Base-by-base conservation (phyloP, 441 rosid genomes). In the Brassica balearica region DNA sequence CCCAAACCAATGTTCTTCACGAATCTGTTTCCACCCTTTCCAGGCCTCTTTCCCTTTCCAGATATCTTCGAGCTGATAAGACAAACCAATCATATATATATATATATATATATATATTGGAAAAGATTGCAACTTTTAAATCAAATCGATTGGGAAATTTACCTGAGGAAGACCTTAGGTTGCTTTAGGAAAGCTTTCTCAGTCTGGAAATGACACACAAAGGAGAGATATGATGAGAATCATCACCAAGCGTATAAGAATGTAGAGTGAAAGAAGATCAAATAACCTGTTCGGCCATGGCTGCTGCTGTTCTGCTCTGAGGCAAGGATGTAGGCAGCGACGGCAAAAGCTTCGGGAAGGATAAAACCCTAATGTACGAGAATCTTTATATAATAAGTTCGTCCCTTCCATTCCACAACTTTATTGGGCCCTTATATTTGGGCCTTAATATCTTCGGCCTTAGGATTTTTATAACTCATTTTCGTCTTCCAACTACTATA, bases 1-100 rank as follows among this genome's bases (percentile, higher is more conserved):
- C 91, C 89, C 80, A 87, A 81, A 1, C 95, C 92, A 51, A 90
- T 69, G 76, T 82, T 87, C 83, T 90, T 90, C 73, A 78, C 84
- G 77, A 86, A 88, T 2, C 91, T 73, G 78, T 88, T 90, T 66
- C 92, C 88, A 1, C 90, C 91, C 77, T 90, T 88, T 0, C 92
- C 95, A 17, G 92, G 89, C 59, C 89, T 82, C 80, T 84, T 86
- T 17, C 91, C 91, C 75, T 86, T 90, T 4, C 85, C 84, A 15
- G 90, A 59, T 80, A 86, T 90, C 86, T 86, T 83, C 3, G 92
- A 87, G 84, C 95, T 87, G 32, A 53, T 38, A 3, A 38, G 3
- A 20, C 53, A 55, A 36, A 58, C 0, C 6, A 36, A 58, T 41
- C 48, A 3, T 38, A n/a, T 9, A 41, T 17, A 17, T 17, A 17